Evolutionary conservation across 495 filamentous ascomycete species (phyloP).

Genomic region (Aspergillus sclerotiicarbonarius): DNA sequence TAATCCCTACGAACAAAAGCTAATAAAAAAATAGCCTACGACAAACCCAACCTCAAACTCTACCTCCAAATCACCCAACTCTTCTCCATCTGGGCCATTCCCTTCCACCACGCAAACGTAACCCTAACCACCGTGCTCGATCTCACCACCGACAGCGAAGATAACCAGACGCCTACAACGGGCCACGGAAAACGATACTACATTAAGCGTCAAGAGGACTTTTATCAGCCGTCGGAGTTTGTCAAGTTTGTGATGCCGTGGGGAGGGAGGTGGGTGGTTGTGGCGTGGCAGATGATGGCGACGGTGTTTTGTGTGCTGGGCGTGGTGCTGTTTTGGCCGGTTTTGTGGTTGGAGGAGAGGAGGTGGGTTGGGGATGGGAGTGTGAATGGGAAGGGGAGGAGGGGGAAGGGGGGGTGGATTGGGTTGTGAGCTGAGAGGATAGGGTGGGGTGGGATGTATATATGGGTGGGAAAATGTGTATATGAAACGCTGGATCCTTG

Average conservation of each 20-base stretch:
- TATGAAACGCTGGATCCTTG: too few relatives aligned
- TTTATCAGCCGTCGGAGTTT: slow-evolving; percentile 79
- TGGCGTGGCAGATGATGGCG: slow-evolving; percentile 58
- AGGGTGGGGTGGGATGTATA: too few relatives aligned
- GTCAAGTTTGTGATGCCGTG: slow-evolving; percentile 60
- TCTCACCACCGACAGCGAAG: slow-evolving; percentile 38
- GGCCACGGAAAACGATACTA: slow-evolving; percentile 53
- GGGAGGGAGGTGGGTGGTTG: slow-evolving; percentile 43
- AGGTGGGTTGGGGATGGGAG: background rate
- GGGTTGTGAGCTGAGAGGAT: too few relatives aligned
- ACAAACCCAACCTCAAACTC: slow-evolving; percentile 59
- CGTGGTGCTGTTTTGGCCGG: slow-evolving; percentile 49
- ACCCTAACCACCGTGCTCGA: slow-evolving; percentile 71
- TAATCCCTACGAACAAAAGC: background rate
- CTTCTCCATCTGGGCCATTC: slow-evolving; percentile 75
- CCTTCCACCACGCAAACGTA: slow-evolving; percentile 66
- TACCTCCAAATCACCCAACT: slow-evolving; percentile 70
- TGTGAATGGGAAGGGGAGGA: too few relatives aligned
- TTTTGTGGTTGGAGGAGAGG: slow-evolving; percentile 40
- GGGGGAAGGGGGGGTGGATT: too few relatives aligned
- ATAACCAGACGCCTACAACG: slow-evolving; percentile 7
- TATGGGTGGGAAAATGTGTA: too few relatives aligned
- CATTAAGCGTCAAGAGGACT: slow-evolving; percentile 73
- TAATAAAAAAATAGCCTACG: slow-evolving; percentile 61
- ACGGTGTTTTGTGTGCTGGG: slow-evolving; percentile 62